phyloP scores from a whole-genome alignment of 169 alveolate genomes.

The Cyclospora cayetanensis region DNA sequence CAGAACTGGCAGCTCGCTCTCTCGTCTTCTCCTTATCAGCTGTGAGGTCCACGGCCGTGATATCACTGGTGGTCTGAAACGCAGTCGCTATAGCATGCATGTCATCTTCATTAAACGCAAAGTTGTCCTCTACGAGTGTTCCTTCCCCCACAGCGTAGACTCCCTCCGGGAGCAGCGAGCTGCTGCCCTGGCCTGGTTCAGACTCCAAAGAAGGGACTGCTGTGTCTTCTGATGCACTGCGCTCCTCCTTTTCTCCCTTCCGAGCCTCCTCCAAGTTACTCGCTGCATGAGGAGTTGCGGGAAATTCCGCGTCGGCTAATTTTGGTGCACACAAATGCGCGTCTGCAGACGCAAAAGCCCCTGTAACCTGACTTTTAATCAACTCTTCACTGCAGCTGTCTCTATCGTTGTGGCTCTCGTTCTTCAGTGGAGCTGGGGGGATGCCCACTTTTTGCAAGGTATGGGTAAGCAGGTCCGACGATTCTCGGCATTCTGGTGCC shows the following conservation, averaged over 20 bases:
- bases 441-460: not conserved
- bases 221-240: too few species aligned
- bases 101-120: too few species aligned
- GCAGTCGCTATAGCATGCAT: not conserved
- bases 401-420: not conserved
- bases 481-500: not conserved
- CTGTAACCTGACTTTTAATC: not conserved
- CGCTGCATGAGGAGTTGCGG: too few species aligned
- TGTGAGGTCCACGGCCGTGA: not conserved
- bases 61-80: not conserved
- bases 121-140: not conserved
- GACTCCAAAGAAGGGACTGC: not conserved
- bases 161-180: conserved; percentile 9
- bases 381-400: not conserved
- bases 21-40: not conserved
- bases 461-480: not conserved
- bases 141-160: conserved; percentile 14
- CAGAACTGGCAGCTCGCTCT: not conserved
- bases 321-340: too few species aligned
- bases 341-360: too few species aligned
- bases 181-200: not conserved
- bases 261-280: too few species aligned
- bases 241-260: too few species aligned
- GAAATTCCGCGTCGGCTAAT: too few species aligned
- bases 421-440: not conserved